Percentiles rank a stretch among this genome's conserved stretches.
These are phyloP conservation scores for Venturia effusa DNA, from an alignment of 2,329 filamentous ascomycete species.

Conservation along the genomic window DNA sequence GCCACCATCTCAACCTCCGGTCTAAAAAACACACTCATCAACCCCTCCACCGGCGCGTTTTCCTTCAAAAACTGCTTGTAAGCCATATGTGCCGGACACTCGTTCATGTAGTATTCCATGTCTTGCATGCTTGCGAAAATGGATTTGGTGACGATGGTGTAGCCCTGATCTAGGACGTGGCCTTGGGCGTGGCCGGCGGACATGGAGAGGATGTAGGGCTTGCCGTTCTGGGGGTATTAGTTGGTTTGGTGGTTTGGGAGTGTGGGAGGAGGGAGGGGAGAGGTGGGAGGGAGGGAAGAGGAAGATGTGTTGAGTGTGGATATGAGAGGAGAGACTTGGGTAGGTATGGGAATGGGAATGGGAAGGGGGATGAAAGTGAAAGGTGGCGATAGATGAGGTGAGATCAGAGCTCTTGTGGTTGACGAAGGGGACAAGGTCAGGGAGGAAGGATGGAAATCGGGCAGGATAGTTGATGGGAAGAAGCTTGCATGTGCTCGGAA, in stretches of 20 bases:
- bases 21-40: not conserved
- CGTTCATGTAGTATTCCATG: conserved; percentile 58
- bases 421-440: too few relatives aligned
- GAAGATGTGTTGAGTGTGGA: not conserved
- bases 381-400: too few relatives aligned
- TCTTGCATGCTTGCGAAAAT: conserved; percentile 55
- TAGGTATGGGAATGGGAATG: not conserved
- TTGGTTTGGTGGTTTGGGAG: too few relatives aligned
- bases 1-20: not conserved
- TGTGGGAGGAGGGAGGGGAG: not conserved
- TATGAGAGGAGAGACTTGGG: not conserved
- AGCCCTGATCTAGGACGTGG: conserved; percentile 53
- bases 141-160: conserved; percentile 53
- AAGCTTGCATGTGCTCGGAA: too few relatives aligned
- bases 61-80: conserved; percentile 30
- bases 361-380: too few relatives aligned
- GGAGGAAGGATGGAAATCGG: too few relatives aligned
- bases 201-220: conserved; percentile 56
- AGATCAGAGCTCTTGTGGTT: too few relatives aligned
- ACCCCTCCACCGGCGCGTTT: not conserved
- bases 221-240: conserved; percentile 44
- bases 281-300: not conserved
- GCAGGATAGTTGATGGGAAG: too few relatives aligned
- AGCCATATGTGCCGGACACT: conserved; percentile 43
- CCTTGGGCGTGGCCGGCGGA: conserved; percentile 42